Percentiles rank a stretch among this genome's conserved stretches.
phyloP scores from a whole-genome alignment of 1,284 basidiomycete genomes.

The Rhodotorula mucilaginosa region DNA sequence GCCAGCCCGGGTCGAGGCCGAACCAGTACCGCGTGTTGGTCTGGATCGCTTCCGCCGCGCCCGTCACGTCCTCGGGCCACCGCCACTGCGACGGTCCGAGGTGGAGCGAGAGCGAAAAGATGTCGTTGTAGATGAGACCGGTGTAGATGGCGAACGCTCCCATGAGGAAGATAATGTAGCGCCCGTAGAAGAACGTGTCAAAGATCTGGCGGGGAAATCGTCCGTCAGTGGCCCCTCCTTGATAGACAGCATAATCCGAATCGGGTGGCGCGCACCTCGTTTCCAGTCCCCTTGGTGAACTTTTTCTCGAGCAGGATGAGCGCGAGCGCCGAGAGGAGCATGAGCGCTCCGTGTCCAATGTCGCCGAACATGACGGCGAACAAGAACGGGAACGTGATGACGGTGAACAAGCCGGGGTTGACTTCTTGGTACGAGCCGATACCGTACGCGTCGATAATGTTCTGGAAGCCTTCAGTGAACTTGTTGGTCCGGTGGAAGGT shows the following conservation, averaged over 20 bases:
- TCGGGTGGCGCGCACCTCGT: slow-evolving; percentile 58
- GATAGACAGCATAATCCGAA: not conserved
- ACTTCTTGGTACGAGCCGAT: slow-evolving; percentile 93
- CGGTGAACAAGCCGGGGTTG: slow-evolving; percentile 75
- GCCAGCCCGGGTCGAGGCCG: slow-evolving; percentile 94
- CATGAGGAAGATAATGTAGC: slow-evolving; percentile 97
- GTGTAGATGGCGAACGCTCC: slow-evolving; percentile 73
- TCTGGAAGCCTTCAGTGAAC: slow-evolving; percentile 96
- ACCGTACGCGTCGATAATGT: slow-evolving; percentile 97
- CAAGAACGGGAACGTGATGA: slow-evolving; percentile 69
- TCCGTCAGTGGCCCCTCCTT: not conserved
- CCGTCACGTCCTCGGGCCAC: slow-evolving; percentile 59
- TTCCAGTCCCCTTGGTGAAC: slow-evolving; percentile 70
- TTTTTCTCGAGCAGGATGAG: slow-evolving; percentile 86
- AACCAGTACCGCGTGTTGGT: slow-evolving; percentile 80
- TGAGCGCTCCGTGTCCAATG: slow-evolving; percentile 90
- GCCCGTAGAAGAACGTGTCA: slow-evolving; percentile 79
- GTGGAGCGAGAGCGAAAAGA: slow-evolving; percentile 91
- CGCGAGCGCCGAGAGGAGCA: slow-evolving; percentile 68
- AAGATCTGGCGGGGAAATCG: slow-evolving; percentile 59
- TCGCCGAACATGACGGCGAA: slow-evolving; percentile 99
- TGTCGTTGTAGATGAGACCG: slow-evolving; percentile 97
- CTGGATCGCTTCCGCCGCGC: slow-evolving; percentile 57
- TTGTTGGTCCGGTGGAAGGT: slow-evolving; percentile 95
- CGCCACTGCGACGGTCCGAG: slow-evolving; percentile 87